Evolutionary conservation across 768 basidiomycete species (phyloP), one percentile per base, ranked within the genome.

Genomic region (Trametes coccinea): DNA sequence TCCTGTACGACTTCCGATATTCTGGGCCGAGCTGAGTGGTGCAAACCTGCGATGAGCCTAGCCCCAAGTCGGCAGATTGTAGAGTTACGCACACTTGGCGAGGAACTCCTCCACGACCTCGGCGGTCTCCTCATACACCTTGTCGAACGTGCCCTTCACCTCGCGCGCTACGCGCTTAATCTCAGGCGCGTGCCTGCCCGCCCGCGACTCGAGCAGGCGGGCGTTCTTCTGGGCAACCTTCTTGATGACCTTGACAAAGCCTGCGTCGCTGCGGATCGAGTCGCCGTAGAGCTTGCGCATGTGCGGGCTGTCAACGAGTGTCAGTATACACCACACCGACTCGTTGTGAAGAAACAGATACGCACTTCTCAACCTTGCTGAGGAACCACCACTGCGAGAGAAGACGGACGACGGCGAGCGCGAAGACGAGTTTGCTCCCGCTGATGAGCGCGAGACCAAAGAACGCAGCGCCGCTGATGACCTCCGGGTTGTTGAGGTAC

Each of bases 211-310:
- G 29, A 96, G 72, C 6, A 90, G 80, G 31, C 83, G 82, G 0
- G 87, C 92, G 63, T 93, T 92, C 77, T 88, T 89, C 70, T 82
- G 87, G 3, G 95, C 95, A 9, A 95, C 93, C 61, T 82, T 91
- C 76, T 95, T 95, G 74, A 99, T 88, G n/a, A 98, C 95, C 78
- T 98, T 97, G 67, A 96, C 93, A 65, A 98, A 91, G 53, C 97
- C 97, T 1, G 95, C 96, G 60, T 98, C 96, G 75, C 95, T 93
- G 64, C 97, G 88, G 11, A 99, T 78, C 13, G 90, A 87, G 69
- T 95, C 87, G 2, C 97, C 96, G 73, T 99, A 99, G 17, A 98
- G 80, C 72, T 93, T 94, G 63, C 84, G 87, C 97, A 98, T 98
- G 75, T 98, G 97, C n/a, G 97, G 97, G 67, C 96, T 98, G 56